A percentile compares a stretch with the other conserved stretches of the same genome.
phyloP scores from a whole-genome alignment of 2,329 filamentous ascomycete genomes.

The Phaeosphaeria sp. region DNA sequence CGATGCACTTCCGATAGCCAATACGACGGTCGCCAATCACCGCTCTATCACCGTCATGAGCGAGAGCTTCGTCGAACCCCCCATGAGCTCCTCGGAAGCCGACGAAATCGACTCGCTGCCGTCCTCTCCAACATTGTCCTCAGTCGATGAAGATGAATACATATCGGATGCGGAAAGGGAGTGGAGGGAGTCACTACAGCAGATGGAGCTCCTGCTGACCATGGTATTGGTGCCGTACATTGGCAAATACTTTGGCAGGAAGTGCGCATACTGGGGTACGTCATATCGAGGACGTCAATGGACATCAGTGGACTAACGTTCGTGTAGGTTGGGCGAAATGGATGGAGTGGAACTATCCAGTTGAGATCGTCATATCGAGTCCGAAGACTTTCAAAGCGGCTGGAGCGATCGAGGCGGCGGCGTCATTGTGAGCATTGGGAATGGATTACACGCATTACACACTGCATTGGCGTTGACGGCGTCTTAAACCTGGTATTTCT shows the following conservation, averaged over 20 bases:
- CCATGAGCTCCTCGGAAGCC: conserved; percentile 37
- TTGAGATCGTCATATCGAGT: conserved; percentile 69
- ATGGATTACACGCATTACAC: not conserved
- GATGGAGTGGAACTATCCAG: conserved; percentile 92
- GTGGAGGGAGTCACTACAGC: conserved; percentile 93
- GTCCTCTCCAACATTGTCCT: conserved; percentile 59
- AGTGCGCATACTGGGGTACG: conserved; percentile 96
- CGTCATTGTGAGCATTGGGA: conserved; percentile 40
- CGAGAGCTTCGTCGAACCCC: conserved; percentile 46
- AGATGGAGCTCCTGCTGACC: conserved; percentile 88
- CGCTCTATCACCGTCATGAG: conserved; percentile 26
- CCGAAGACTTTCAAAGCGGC: conserved; percentile 54
- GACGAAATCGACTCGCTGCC: conserved; percentile 59
- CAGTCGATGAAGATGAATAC: conserved; percentile 62
- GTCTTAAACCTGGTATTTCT: not conserved
- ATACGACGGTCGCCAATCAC: not conserved
- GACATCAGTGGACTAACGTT: conserved; percentile 5
- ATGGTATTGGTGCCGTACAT: conserved; percentile 95
- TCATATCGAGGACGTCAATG: conserved; percentile 18
- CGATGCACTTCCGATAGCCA: conserved; percentile 30
- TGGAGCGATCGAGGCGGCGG: conserved; percentile 56
- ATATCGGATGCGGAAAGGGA: conserved; percentile 89
- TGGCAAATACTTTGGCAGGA: conserved; percentile 93
- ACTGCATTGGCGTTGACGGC: not conserved
- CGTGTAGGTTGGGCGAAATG: conserved; percentile 86